These are phyloP conservation scores for Amaranthus palmeri DNA, from an alignment of 148 eudicot genomes.

Conservation along the genomic window DNA sequence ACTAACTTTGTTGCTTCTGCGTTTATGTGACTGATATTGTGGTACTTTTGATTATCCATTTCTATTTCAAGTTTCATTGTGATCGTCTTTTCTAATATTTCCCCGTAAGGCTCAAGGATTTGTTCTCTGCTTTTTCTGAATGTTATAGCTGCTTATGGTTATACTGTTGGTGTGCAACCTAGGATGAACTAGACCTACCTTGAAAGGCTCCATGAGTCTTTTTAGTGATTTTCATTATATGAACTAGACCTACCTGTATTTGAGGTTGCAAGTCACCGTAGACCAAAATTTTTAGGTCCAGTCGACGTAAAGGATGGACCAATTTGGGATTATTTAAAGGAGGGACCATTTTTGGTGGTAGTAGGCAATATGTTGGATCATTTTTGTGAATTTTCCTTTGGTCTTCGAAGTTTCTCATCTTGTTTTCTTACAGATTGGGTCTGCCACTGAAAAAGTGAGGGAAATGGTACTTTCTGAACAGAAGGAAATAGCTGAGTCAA, in stretches of 20 bases:
- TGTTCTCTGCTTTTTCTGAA: not conserved
- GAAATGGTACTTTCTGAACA: conserved; percentile 48
- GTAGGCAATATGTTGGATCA: not conserved
- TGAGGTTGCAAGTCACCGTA: no score
- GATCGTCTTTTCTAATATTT: not conserved
- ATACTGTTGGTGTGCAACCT: no score
- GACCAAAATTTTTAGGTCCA: no score
- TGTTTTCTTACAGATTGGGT: conserved; percentile 36
- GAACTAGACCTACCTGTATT: no score
- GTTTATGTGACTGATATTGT: not conserved
- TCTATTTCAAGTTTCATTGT: not conserved
- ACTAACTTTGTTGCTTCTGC: not conserved
- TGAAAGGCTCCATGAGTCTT: no score
- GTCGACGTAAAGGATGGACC: no score
- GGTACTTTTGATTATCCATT: not conserved
- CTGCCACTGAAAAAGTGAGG: conserved; percentile 55
- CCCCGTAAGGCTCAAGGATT: not conserved
- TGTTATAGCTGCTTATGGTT: no score
- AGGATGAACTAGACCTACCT: no score
- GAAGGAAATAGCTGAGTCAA: conserved; percentile 44
- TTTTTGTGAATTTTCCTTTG: not conserved
- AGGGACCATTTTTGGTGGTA: no score
- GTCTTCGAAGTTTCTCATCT: not conserved
- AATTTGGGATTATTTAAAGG: no score
- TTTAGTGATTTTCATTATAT: no score